Evolutionary conservation across 1,139 yeast genomes (phyloP), one percentile per base, ranked within the genome.

Genomic region (Taphrina pruni): DNA sequence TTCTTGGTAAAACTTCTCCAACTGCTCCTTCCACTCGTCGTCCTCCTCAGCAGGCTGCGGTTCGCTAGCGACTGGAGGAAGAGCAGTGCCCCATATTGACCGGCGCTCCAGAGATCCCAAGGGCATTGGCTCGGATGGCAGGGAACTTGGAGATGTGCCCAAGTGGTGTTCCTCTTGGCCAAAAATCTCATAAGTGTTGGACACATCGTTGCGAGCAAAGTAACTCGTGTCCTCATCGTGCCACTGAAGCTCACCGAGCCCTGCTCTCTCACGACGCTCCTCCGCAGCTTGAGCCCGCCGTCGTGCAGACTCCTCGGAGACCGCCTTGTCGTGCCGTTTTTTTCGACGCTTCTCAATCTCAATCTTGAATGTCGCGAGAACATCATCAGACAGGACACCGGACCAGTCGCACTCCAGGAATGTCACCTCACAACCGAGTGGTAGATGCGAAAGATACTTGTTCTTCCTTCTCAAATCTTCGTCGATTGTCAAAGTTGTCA

Each of bases 401-500:
- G 85, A 78, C 98, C 99, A 94, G 75, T 90, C 87, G 70, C 97
- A 85, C 75, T 94, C 98, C 70, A 95, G 75, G 73, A 91, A 88
- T 14, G 94, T 96, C 60, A 94, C 79, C 57, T 89, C 89, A 0
- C 97, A 87, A 0, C 97, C 97, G 43, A 86, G 77, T 0, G 99
- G 98, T 48, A 92, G 78, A 78, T 93, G 96, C 0, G 89, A 83
- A 70, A 94, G 79, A 76, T 89, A 92, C 76, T 91, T 93, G 77
- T 84, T 84, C 73, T 87, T 86, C 69, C 86, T 84, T 7, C 87
- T 78, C 14, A 89, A 77, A 71, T 79, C 86, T 79, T 74, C 85
- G 69, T 80, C 86, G 68, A 86, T 83, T 36, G 82, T 81, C 39
- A 88, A 93, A 75, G 85, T 85, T 62, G 82, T 84, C 60, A 93